Percentiles rank a stretch among this genome's conserved stretches.
phyloP scores from a whole-genome alignment of 2,329 filamentous ascomycete genomes.

The Ascochyta clinopodiicola region DNA sequence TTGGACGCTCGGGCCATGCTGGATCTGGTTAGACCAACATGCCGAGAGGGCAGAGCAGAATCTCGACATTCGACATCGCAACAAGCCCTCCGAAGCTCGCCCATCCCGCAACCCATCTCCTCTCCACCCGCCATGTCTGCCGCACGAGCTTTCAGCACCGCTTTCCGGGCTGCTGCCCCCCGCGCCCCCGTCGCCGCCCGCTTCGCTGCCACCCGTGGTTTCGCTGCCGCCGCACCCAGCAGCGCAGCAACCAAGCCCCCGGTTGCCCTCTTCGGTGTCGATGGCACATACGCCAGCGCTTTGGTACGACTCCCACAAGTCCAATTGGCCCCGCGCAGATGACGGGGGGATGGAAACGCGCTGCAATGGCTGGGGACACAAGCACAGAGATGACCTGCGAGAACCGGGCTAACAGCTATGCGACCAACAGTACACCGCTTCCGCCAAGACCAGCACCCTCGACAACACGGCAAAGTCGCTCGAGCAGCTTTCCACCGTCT shows the following conservation, averaged over 20 bases:
- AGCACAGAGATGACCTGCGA: conserved; percentile 10
- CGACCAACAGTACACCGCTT: conserved; percentile 82
- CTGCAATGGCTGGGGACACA: conserved; percentile 23
- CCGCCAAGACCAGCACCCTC: conserved; percentile 84
- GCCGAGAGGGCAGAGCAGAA: conserved; percentile 11
- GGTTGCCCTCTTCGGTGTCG: conserved; percentile 89
- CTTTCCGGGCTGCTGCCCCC: conserved; percentile 62
- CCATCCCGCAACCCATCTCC: conserved; percentile 46
- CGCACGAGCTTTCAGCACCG: conserved; percentile 62
- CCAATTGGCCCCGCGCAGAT: conserved; percentile 30
- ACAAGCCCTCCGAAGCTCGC: conserved; percentile 32
- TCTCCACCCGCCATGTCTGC: conserved; percentile 60
- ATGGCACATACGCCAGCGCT: conserved; percentile 98
- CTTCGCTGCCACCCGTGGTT: conserved; percentile 73
- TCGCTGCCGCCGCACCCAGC: conserved; percentile 67
- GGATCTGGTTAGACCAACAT: conserved; percentile 14
- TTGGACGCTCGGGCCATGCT: background rate
- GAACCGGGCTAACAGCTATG: conserved; percentile 36
- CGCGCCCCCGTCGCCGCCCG: conserved; percentile 67
- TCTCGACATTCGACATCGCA: conserved; percentile 18
- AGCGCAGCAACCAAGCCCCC: conserved; percentile 78
- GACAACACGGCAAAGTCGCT: conserved; percentile 86
- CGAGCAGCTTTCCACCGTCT: conserved; percentile 70
- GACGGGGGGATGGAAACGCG: conserved; percentile 24
- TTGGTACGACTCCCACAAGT: conserved; percentile 71